These are phyloP conservation scores for Ascoidea rubescens DNA, from an alignment of 805 yeast genomes.

Conservation along the genomic window DNA sequence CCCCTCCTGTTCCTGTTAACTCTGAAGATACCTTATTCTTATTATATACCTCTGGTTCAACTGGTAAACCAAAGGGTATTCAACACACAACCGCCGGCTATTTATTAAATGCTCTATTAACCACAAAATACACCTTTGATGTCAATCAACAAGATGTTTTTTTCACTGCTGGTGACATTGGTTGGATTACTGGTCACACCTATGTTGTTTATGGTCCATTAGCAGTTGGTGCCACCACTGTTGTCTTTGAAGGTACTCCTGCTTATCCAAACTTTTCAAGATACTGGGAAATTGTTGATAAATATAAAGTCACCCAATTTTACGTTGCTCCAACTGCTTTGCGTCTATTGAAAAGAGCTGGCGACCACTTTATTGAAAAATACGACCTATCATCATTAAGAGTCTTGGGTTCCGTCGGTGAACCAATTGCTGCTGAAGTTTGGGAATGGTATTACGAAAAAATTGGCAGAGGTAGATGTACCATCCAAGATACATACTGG, in stretches of 20 bases:
- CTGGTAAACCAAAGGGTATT: slow-evolving; percentile 81
- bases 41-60: slow-evolving; percentile 74
- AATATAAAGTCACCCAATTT: slow-evolving; percentile 59
- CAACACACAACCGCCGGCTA: slow-evolving; percentile 73
- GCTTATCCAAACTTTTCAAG: slow-evolving; percentile 70
- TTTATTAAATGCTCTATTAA: slow-evolving; percentile 54
- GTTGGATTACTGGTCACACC: slow-evolving; percentile 84
- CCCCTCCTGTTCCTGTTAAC: slow-evolving; percentile 57
- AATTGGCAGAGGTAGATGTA: slow-evolving; percentile 55
- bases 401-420: slow-evolving; percentile 70
- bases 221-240: slow-evolving; percentile 58
- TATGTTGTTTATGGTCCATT: slow-evolving; percentile 74
- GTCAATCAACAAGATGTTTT: slow-evolving; percentile 56
- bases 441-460: slow-evolving; percentile 76
- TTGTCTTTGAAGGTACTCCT: slow-evolving; percentile 81
- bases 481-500: slow-evolving; percentile 76
- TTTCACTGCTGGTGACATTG: slow-evolving; percentile 81
- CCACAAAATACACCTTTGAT: slow-evolving; percentile 66
- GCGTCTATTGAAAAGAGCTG: slow-evolving; percentile 61
- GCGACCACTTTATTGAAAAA: slow-evolving; percentile 43
- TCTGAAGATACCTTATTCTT: slow-evolving; percentile 70
- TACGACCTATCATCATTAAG: slow-evolving; percentile 51
- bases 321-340: slow-evolving; percentile 77
- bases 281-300: slow-evolving; percentile 64
- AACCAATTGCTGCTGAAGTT: slow-evolving; percentile 71